Evolutionary conservation across 176 grass and related monocot genomes (phyloP), one percentile per base, ranked within the genome.

Genomic region (Echinochloa phyllopogon): DNA sequence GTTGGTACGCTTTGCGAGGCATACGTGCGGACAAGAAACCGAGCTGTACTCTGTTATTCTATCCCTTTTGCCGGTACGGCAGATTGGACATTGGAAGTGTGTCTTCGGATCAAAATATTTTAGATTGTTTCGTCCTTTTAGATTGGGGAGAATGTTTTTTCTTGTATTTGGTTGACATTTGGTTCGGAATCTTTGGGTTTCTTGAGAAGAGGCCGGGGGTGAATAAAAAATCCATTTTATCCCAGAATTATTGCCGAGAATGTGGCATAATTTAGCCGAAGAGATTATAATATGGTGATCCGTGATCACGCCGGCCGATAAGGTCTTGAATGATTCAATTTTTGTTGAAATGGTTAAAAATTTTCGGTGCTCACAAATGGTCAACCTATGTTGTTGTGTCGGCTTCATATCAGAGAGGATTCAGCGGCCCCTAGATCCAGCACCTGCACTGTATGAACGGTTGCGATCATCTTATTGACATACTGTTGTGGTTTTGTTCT

Each of bases 1-100:
- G 13, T 90, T 49, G 13, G 65, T 73, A 90, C 72, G 84, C 23
- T 36, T n/a, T 15, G 37, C 3, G 17, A 5, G 1, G 29, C 77
- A 82, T 82, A 88, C 82, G 90, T 85, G 85, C 82, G 63, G 65
- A 72, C 82, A 82, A 86, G 82, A 58, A 88, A 82, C 72, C 25
- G 40, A 82, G 71, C 57, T 77, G 86, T 78, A 73, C 86, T 41
- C n/a, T 88, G n/a, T 78, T 91, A 50, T 78, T 85, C 40, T 88
- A 81, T 18, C 74, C 25, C 10, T 77, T 86, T 88, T 41, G 72
- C 17, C 10, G 80, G 68, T 87, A 80, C 51, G 33, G 42, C 59
- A 5, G 59, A 68, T 79, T 83, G 8, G 18, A 48, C 59, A 78
- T 61, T 33, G 41, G 27, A 60, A 37, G 18, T 38, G 4, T 83